These are phyloP conservation scores for Vitellaria paradoxa DNA, from an alignment of 179 eudicot genomes.

Conservation along the genomic window DNA sequence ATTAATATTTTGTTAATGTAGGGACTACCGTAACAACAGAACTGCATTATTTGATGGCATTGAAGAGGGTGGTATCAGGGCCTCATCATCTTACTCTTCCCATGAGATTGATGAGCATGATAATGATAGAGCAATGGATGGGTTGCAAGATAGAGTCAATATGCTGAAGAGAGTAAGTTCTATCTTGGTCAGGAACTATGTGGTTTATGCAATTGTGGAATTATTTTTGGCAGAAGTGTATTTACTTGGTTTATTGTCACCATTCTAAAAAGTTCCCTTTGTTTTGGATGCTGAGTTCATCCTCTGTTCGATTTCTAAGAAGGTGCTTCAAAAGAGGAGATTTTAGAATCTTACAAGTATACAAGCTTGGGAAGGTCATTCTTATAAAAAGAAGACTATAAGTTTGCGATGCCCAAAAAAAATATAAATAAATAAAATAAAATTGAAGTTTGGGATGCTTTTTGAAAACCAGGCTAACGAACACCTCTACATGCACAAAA, in stretches of 20 bases:
- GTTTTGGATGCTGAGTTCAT: neutral
- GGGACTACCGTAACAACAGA: slow-evolving; percentile 63
- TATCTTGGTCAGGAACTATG: neutral
- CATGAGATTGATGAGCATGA: slow-evolving; percentile 92
- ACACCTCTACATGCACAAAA: too few relatives aligned
- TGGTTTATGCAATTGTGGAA: neutral
- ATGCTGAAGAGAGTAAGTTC: slow-evolving; percentile 77
- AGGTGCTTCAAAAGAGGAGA: neutral
- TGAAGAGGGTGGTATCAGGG: slow-evolving; percentile 97
- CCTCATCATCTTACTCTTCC: slow-evolving; percentile 68
- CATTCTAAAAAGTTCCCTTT: neutral
- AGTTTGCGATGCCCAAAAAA: too few relatives aligned
- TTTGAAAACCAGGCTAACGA: too few relatives aligned
- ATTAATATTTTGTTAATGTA: slow-evolving; percentile 18
- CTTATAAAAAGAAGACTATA: too few relatives aligned
- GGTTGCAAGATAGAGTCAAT: slow-evolving; percentile 82
- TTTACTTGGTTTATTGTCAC: neutral
- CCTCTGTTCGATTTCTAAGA: neutral
- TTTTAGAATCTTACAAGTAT: neutral
- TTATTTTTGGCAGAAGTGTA: too few relatives aligned
- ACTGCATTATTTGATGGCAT: slow-evolving; percentile 78
- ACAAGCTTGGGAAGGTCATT: neutral
- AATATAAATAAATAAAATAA: too few relatives aligned
- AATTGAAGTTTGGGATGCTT: too few relatives aligned
- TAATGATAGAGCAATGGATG: slow-evolving; percentile 79